phyloP scores from a whole-genome alignment of 1,139 yeast genomes.

The Sugiyamaella novakii region DNA sequence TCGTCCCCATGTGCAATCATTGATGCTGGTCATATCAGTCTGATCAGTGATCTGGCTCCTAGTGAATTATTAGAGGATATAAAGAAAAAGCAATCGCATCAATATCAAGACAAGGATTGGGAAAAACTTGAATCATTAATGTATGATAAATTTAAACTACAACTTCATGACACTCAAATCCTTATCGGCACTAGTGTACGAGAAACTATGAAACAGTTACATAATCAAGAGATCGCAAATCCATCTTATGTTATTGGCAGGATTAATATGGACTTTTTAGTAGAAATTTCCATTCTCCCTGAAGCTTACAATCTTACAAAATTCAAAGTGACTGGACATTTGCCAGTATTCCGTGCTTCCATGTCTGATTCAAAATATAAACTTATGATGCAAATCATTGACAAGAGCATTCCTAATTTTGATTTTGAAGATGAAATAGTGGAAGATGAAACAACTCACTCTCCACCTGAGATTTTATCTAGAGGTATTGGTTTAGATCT shows the following conservation, averaged over 20 bases:
- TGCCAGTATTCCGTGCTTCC: conserved; percentile 72
- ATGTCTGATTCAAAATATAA: conserved; percentile 90
- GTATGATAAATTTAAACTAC: conserved; percentile 84
- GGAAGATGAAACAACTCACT: conserved; percentile 16
- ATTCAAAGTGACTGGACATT: conserved; percentile 72
- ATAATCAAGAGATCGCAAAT: conserved; percentile 35
- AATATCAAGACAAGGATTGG: conserved; percentile 76
- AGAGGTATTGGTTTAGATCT: conserved; percentile 9
- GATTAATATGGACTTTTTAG: conserved; percentile 66
- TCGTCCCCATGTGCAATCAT: conserved; percentile 86
- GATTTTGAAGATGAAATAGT: conserved; percentile 40
- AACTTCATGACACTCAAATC: conserved; percentile 83
- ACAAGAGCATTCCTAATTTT: conserved; percentile 67
- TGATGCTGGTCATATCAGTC: conserved; percentile 95
- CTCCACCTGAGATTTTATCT: conserved; percentile 15
- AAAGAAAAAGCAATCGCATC: conserved; percentile 62
- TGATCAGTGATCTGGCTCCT: conserved; percentile 78
- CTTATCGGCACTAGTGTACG: conserved; percentile 82
- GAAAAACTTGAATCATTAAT: conserved; percentile 68
- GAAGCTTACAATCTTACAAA: conserved; percentile 73
- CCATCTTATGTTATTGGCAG: conserved; percentile 71
- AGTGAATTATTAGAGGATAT: conserved; percentile 69
- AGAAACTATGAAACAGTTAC: conserved; percentile 60
- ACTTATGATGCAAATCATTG: conserved; percentile 75
- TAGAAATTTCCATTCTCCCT: conserved; percentile 85